Conservation (phyloP, 2,329 filamentous ascomycete genomes). For the Aspergillus clavatus region DNA sequence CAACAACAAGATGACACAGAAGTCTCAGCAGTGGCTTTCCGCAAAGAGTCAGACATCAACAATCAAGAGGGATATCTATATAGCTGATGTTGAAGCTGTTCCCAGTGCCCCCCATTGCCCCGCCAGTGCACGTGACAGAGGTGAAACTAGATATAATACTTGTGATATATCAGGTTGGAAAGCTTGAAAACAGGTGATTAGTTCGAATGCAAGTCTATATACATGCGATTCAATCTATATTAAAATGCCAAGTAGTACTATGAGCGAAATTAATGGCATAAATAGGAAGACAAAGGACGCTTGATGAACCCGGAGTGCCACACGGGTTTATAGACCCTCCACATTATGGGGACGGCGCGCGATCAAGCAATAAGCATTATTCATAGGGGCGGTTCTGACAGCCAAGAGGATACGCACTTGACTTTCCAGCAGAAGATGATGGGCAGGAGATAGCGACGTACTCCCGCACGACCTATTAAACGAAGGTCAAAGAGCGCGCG, state of each 20-base stretch:
- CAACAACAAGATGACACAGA: not conserved
- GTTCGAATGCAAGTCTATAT: not conserved
- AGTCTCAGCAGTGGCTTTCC: not conserved
- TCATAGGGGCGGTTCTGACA: not conserved
- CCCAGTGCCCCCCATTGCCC: not conserved
- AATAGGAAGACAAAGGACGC: too few relatives aligned
- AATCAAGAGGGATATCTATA: too few relatives aligned
- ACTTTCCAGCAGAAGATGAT: not conserved
- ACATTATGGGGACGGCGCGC: not conserved
- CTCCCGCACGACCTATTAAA: not conserved
- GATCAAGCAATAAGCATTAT: not conserved
- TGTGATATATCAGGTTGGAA: too few relatives aligned
- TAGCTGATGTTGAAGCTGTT: too few relatives aligned
- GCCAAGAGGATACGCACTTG: not conserved
- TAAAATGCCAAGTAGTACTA: too few relatives aligned
- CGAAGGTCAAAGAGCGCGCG: not conserved
- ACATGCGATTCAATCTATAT: not conserved
- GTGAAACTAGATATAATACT: too few relatives aligned
- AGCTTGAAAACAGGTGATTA: too few relatives aligned
- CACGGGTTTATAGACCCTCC: too few relatives aligned
- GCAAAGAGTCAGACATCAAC: too few relatives aligned
- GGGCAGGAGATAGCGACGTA: not conserved
- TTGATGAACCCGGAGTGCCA: too few relatives aligned
- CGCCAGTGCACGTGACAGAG: not conserved
- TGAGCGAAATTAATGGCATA: too few relatives aligned